Evolutionary conservation across 2,329 filamentous ascomycete species (phyloP).

Genomic region (Phyllosticta citribraziliensis): DNA sequence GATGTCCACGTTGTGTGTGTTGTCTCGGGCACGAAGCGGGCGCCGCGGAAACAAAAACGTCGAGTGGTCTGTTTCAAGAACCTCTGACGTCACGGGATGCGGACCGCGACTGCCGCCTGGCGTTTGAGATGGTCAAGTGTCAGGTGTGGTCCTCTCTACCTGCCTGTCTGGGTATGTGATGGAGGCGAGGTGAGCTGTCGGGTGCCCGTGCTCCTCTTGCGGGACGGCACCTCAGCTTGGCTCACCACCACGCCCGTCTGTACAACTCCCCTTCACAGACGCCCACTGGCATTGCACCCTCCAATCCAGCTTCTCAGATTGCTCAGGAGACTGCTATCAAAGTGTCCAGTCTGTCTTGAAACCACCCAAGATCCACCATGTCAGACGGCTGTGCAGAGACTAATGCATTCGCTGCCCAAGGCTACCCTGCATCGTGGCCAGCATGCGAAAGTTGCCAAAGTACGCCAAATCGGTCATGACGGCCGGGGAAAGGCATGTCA

Average conservation of each 20-base stretch:
- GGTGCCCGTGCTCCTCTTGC: background rate
- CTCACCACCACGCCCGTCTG: background rate
- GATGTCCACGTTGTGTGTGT: background rate
- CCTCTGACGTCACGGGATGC: background rate
- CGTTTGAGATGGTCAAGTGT: background rate
- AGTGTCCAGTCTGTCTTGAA: constrained; percentile 9
- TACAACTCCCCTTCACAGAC: background rate
- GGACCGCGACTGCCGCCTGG: background rate
- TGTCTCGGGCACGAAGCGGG: background rate
- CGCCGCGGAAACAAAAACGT: background rate
- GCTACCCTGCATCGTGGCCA: background rate
- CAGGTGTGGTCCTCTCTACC: background rate
- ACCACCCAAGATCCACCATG: constrained; percentile 15
- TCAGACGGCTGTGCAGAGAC: background rate
- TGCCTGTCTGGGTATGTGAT: background rate
- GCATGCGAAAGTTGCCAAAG: background rate
- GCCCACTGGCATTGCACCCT: background rate
- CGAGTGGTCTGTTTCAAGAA: background rate
- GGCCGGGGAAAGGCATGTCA: background rate
- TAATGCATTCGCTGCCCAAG: background rate
- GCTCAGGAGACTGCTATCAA: background rate
- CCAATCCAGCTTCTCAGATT: background rate
- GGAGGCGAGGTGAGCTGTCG: background rate
- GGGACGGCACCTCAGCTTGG: background rate
- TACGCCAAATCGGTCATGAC: background rate